These are phyloP conservation scores for Ichthyophthirius multifiliis DNA, from an alignment of 169 alveolate species.

Conservation along the genomic window DNA sequence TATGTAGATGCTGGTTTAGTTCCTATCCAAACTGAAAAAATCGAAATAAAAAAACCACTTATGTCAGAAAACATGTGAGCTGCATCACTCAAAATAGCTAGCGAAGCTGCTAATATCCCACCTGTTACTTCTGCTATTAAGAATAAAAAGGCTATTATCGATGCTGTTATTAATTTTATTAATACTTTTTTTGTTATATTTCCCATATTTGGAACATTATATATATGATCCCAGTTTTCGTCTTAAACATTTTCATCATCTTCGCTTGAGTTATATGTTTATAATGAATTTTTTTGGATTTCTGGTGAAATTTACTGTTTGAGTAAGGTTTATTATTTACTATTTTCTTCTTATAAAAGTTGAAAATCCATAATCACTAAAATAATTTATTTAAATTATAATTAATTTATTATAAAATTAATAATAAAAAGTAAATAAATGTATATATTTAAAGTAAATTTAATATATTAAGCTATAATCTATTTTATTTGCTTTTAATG, in stretches of 20 bases:
- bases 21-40: slow-evolving; percentile 87
- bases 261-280: too few relatives aligned
- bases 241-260: neutral
- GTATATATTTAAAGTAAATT: too few relatives aligned
- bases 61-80: slow-evolving; percentile 95
- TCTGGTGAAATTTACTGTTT: too few relatives aligned
- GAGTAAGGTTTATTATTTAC: too few relatives aligned
- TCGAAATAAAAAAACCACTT: slow-evolving; percentile 87
- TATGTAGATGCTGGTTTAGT: slow-evolving; percentile 81
- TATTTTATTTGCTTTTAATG: too few relatives aligned
- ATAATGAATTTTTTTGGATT: too few relatives aligned
- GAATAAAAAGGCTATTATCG: slow-evolving; percentile 16
- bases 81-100: slow-evolving; percentile 94
- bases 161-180: slow-evolving; percentile 2
- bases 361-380: too few relatives aligned
- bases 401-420: too few relatives aligned
- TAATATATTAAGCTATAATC: too few relatives aligned
- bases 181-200: slow-evolving; percentile 17
- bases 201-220: slow-evolving; percentile 28
- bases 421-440: too few relatives aligned
- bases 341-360: too few relatives aligned
- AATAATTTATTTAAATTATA: too few relatives aligned
- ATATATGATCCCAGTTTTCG: slow-evolving; percentile 17
- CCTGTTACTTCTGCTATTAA: slow-evolving; percentile 69
- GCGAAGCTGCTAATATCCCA: slow-evolving; percentile 83